Conservation (phyloP, 2,329 filamentous ascomycete genomes). For the Tolypocladium ovalisporum region DNA sequence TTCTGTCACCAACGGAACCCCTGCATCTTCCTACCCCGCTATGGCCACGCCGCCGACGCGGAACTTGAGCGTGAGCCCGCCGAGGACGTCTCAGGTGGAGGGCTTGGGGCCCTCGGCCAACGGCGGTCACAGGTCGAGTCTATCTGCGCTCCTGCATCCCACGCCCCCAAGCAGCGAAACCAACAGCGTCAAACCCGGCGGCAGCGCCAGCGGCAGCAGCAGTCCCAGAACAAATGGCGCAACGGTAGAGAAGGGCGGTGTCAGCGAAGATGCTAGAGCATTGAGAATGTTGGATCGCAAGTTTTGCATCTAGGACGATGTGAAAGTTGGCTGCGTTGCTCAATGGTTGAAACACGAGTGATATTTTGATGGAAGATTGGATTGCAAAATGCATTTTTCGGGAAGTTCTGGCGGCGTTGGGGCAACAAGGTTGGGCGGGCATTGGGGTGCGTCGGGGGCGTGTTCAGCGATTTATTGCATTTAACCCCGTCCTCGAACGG, state of each 20-base stretch:
- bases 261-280: conserved; percentile 53
- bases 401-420: not conserved
- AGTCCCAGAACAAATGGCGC: conserved; percentile 18
- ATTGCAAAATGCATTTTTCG: not conserved
- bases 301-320: conserved; percentile 26
- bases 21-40: conserved; percentile 13
- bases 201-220: conserved; percentile 31
- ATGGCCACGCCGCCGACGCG: conserved; percentile 32
- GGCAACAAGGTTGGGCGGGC: not conserved
- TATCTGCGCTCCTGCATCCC: conserved; percentile 41
- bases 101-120: conserved; percentile 7
- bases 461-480: not conserved
- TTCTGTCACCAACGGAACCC: conserved; percentile 18
- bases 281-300: conserved; percentile 55
- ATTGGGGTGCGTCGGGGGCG: not conserved
- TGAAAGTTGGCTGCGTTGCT: not conserved
- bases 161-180: conserved; percentile 34
- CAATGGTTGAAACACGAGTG: not conserved
- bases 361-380: not conserved
- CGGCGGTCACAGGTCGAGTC: conserved; percentile 28
- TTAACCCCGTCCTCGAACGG: not conserved
- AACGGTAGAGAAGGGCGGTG: conserved; percentile 26
- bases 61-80: conserved; percentile 37
- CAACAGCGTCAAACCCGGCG: conserved; percentile 30
- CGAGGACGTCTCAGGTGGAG: conserved; percentile 28